Evolutionary conservation across 345 rosid genomes (phyloP), one percentile per base, ranked within the genome.

Genomic region (Moricandia arvensis): DNA sequence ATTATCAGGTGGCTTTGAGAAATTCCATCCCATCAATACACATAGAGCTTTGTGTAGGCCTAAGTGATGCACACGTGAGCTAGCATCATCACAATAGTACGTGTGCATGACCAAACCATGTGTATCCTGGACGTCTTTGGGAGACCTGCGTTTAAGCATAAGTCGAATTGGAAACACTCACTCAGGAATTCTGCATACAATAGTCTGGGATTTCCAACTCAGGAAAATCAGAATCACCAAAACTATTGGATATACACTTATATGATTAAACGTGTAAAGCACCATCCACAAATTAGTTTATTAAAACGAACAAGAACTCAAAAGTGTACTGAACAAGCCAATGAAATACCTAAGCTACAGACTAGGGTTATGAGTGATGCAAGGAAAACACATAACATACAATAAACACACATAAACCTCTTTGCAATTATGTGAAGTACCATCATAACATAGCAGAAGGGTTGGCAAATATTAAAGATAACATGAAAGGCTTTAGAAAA

Each of bases 31-130:
- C 99, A 91, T 89, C 84, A 96, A 83, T 72, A 86, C 83, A 85
- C 99, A 93, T 8, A 93, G 87, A 75, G 99, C 98, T 84, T 85
- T 91, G 88, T 96, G 96, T 58, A 96, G 86, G 76, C 97, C 99
- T 88, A 93, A 81, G 87, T 96, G 98, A 78, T 85, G 97, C 90
- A 89, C 87, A 68, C 58, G 97, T 74, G 82, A 79, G 68, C 85
- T 92, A 75, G 88, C 83, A 81, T 85, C 87, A 73, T 93, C 98
- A 75, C 85, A 85, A 88, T 77, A 80, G 92, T 93, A 96, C 24
- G 97, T 76, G 84, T 96, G 99, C 96, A 89, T 81, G 78, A 96
- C 83, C 82, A 96, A 90, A 82, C 84, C 82, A 87, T 96, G 99
- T 87, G 83, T 88, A 85, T 96, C 97, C 66, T 86, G 83, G 79